These are phyloP conservation scores for Alternaria dauci DNA, from an alignment of 2,329 filamentous ascomycete genomes.

Conservation along the genomic window DNA sequence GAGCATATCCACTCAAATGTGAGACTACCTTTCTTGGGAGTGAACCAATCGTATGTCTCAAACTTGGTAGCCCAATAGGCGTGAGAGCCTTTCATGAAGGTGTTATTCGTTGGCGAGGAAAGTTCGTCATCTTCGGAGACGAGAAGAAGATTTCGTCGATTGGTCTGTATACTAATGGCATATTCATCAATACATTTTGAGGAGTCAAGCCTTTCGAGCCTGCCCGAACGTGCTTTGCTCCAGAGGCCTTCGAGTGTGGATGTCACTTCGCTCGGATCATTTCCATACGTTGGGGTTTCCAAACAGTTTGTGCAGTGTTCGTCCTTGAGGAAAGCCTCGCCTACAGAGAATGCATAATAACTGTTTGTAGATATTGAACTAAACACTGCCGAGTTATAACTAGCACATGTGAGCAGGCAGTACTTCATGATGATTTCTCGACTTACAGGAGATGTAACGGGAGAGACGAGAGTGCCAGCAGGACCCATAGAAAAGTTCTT, in stretches of 20 bases:
- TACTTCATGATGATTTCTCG: background rate
- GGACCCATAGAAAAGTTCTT: conserved; percentile 18
- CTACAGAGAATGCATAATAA: conserved; percentile 16
- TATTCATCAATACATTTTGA: conserved; percentile 29
- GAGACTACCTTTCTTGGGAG: background rate
- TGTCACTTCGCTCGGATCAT: conserved; percentile 5
- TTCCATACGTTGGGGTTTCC: background rate
- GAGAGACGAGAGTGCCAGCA: conserved; percentile 26
- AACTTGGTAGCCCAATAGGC: conserved; percentile 2
- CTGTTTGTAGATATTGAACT: conserved; percentile 21
- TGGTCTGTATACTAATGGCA: conserved; percentile 18
- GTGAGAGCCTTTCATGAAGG: background rate
- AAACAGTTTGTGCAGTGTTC: background rate
- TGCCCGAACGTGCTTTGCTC: background rate
- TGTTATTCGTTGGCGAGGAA: background rate
- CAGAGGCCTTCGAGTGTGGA: background rate
- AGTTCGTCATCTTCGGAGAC: conserved; percentile 12
- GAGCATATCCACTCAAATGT: conserved; percentile 24
- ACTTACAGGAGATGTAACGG: conserved; percentile 31
- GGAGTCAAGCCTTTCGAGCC: conserved; percentile 9
- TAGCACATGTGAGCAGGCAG: background rate
- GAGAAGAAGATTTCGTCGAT: conserved; percentile 23
- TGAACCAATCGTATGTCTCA: background rate
- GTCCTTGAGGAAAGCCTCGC: background rate
- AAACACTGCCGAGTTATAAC: conserved; percentile 41